Evolutionary conservation across 129 eudicot species (phyloP), one percentile per base, ranked within the genome.

Genomic region (Centaurea solstitialis): DNA sequence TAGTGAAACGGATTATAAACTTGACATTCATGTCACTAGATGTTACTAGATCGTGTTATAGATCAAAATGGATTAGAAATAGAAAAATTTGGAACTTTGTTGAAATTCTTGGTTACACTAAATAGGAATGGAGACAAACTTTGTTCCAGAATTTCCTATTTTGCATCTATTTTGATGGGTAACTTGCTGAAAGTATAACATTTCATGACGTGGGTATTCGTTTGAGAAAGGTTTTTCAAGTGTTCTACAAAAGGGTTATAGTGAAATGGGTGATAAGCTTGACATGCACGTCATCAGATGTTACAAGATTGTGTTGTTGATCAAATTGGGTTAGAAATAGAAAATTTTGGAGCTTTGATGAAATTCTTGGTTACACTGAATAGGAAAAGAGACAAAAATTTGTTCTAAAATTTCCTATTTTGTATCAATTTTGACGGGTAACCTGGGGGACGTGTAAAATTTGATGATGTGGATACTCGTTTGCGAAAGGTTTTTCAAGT

Each of bases 301-400:
- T 57, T 57, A 17, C 65, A 17, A n/a, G 65, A 57, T 57, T 9
- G 18, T 57, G 65, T n/a, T 57, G n/a, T 17, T 0, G 65, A 9
- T 17, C 22, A 57, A 45, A 45, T 11, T 50, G 61, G 62, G 65
- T 33, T 33, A 33, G 37, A 33, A 33, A 33, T 33, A 33, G 37
- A 33, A 33, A 33, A 33, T 57, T n/a, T 17, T 57, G 81, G 53
- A 24, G 10, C 73, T 7, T 22, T 75, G 21, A 4, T 79, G 10
- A 74, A 68, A 2, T 80, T 86, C 10, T 12, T 86, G 41, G 84
- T 78, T 11, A 86, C 84, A 57, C 80, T 86, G 0, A 61, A 82
- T 75, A 26, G 81, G 15, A 30, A 73, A n/a, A 18, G 74, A 23
- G 78, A 83, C 2, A n/a, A 47, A 35, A 20, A 3, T 59, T 33